Base-by-base conservation (phyloP, 495 filamentous ascomycete genomes). In the Hamigera avellanea region DNA sequence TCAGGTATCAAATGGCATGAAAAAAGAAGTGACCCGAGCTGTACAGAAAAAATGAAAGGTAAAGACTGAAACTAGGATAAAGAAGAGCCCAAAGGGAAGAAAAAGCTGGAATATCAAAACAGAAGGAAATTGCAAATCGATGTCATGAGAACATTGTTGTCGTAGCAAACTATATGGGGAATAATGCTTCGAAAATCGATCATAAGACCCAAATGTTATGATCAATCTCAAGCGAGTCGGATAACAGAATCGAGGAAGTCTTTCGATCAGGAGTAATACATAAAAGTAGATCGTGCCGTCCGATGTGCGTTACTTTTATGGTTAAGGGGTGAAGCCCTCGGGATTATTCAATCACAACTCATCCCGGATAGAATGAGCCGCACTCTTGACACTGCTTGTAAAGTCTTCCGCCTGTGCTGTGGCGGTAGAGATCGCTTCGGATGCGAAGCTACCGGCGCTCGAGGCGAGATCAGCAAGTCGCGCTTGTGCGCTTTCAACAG, bases 341-440 rank as follows among this genome's bases (percentile, higher is more conserved):
- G 16, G 12, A 14, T 30, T 30, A 6, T 30, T 30, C 28, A 16
- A 37, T 61, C 52, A 83, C 37, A 83, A 50, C 50, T 83, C 77
- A 44, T 81, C 76, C 45, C 66, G 74, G 28, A 55, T 42, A 15
- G 40, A 43, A 12, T 44, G 50, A 29, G 35, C 40, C 8, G 39
- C 38, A 33, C 39, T 42, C 39, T 59, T 63, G 37, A 57, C 48
- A 34, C 47, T 56, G 35, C 46, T 56, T 18, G 40, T 56, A 30
- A 45, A 62, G 40, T 45, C 71, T 45, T 62, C 69, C 44, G 50
- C 62, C 5, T 72, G 67, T 40, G 70, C 70, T 3, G 66, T 59
- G 37, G 40, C 53, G 19, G 53, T 52, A 49, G 58, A 45, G n/a
- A 54, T 67, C 23, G 62, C 56, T 33, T 53, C 57, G 27, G 41